Evolutionary conservation across 163 green algal species (phyloP), one percentile per base, ranked within the genome.

Genomic region (Scenedesmus sp.): DNA sequence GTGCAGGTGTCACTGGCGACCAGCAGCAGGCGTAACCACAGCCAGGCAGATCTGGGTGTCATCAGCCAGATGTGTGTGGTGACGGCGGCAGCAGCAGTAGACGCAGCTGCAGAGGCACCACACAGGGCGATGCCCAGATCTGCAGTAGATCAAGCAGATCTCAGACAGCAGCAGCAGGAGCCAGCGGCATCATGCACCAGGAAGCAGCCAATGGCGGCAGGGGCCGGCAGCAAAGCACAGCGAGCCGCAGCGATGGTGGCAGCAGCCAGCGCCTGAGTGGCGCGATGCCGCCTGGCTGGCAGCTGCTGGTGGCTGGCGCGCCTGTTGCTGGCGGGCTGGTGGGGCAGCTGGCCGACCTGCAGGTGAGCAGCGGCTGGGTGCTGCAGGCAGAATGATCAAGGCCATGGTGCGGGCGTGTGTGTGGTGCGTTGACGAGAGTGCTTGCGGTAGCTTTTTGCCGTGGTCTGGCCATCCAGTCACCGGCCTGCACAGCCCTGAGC

Each of bases 1-100:
- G 33, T 87, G 4, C 26, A n/a, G 12, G 16, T 78, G 33, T 24
- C 33, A 30, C n/a, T 87, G n/a, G 40, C 30, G 12, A 87, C 82
- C 18, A 79, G 51, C 82, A 79, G 82, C 82, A 87, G 82, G 16
- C 53, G 53, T 22, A 33, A 40, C 4, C 33, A 44, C 1, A 87
- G 82, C 30, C 82, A 87, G 12, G n/a, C 51, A 33, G 82, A 87
- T 51, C 82, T 87, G 33, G 82, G 82, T 24, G 49, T 87, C 4
- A 79, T 87, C 51, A 87, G 82, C 49, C 82, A 87, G 82, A 42
- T 73, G 33, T 87, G 82, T 43, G 22, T 87, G 30, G n/a, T 87
- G 15, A 87, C 82, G 51, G 82, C 82, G 26, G 82, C 51, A 87
- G 82, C 42, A 42, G 46, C 46, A 13, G 49, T 56, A 43, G 43